phyloP scores from a whole-genome alignment of 2,329 filamentous ascomycete genomes.

The Thelonectria blattea region DNA sequence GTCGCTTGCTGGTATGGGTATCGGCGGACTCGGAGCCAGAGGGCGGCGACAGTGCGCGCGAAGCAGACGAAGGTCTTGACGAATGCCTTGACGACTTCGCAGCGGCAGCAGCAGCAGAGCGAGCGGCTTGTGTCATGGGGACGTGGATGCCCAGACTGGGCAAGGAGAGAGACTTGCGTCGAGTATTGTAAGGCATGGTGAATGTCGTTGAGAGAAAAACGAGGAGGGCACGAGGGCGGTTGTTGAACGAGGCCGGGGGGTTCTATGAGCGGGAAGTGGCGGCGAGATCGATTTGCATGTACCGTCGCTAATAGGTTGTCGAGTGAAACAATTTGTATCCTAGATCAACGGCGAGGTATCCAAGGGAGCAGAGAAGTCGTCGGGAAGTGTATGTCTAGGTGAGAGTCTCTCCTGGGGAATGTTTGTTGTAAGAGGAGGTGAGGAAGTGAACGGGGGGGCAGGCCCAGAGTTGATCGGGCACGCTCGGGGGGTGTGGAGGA shows the following conservation, averaged over 20 bases:
- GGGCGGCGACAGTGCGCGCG: conserved; percentile 41
- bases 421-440: conserved; percentile 21
- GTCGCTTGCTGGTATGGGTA: conserved; percentile 64
- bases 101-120: conserved; percentile 57
- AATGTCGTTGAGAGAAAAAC: conserved; percentile 16
- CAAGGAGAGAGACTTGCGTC: conserved; percentile 92
- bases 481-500: conserved; percentile 32
- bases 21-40: conserved; percentile 41
- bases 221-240: conserved; percentile 9
- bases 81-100: conserved; percentile 38
- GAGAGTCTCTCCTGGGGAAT: conserved; percentile 14
- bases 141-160: conserved; percentile 92
- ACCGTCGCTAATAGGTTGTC: conserved; percentile 26
- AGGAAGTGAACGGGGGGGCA: conserved; percentile 27
- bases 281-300: conserved; percentile 27
- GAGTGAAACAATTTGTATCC: conserved; percentile 27
- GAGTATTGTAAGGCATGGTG: conserved; percentile 91
- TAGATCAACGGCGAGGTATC: conserved; percentile 12
- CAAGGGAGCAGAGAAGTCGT: conserved; percentile 21
- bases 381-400: conserved; percentile 20
- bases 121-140: conserved; percentile 68
- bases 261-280: conserved; percentile 25
- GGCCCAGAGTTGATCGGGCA: conserved; percentile 30
- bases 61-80: conserved; percentile 41
- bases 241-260: conserved; percentile 11